phyloP scores from a whole-genome alignment of 306 rosid genomes.

The Cyclanthera cordifolia region DNA sequence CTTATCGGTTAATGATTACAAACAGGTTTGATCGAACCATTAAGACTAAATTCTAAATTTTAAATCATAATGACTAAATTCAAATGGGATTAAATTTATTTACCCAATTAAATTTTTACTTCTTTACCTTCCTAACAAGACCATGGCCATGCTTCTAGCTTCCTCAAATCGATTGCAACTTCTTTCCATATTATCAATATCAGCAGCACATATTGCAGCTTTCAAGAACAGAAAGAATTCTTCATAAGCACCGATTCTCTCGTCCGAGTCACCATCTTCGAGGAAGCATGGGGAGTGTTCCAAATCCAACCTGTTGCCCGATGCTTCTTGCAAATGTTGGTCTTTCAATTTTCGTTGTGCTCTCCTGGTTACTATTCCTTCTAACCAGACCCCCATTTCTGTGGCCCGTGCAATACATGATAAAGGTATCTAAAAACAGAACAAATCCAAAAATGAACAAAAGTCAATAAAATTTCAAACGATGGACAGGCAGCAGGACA shows the following conservation, averaged over 20 bases:
- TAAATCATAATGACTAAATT: too few species aligned
- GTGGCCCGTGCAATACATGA: constrained; percentile 55
- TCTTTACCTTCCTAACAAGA: constrained; percentile 32
- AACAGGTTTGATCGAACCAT: too few species aligned
- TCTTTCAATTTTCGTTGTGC: constrained; percentile 24
- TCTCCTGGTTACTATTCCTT: constrained; percentile 45
- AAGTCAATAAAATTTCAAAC: background rate
- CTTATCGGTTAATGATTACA: too few species aligned
- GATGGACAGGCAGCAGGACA: background rate
- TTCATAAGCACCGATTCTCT: constrained; percentile 22
- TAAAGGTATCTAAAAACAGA: constrained; percentile 50
- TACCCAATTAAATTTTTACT: background rate
- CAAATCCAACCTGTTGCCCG: constrained; percentile 23
- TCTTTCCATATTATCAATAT: constrained; percentile 29
- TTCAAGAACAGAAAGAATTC: constrained; percentile 43
- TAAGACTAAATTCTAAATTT: too few species aligned
- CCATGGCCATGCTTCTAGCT: constrained; percentile 52
- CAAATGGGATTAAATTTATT: too few species aligned
- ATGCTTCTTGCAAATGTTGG: constrained; percentile 17
- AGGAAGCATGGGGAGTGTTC: background rate
- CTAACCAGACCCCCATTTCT: constrained; percentile 63
- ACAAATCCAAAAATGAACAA: constrained; percentile 7
- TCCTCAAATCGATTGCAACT: constrained; percentile 33
- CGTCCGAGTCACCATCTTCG: constrained; percentile 10
- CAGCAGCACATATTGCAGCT: constrained; percentile 29